Base-by-base conservation (phyloP, 1,284 basidiomycete genomes). In the Boletus subluridellus region DNA sequence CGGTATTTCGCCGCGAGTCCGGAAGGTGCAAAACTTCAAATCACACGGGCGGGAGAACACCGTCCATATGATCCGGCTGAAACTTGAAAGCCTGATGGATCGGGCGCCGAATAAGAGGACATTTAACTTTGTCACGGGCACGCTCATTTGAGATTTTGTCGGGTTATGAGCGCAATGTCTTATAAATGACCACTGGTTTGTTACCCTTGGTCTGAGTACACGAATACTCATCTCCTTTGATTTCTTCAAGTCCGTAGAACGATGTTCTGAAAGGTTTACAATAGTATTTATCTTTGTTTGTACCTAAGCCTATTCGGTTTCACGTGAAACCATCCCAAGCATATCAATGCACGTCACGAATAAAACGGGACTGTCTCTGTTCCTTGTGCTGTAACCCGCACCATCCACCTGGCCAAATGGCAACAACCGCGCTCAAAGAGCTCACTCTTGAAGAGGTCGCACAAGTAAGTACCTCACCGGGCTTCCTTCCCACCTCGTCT, bases 371-470 rank as follows among this genome's bases (percentile, higher is more conserved):
- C 42, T 17, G 38, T 38, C 55, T 38, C 46, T 7, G 28, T 38
- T 21, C 42, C 17, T 49, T 57, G 42, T 34, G 4, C 53, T 55
- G 34, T 38, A 28, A 35, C 48, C 39, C 26, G 8, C 17, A 49
- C 46, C 38, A 38, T 52, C 49, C 58, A 78, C n/a, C 11, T 10
- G 4, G 5, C n/a, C 26, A 41, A 44, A 65, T 80, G 78, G 68
- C 73, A 39, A 52, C 69, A 44, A 76, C 74, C 44, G 63, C 76
- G 49, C 75, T 75, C 62, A 74, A 62, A 51, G 66, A 73, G 53
- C 68, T 73, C 52, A 63, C 76, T 14, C 58, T 69, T 21, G 77
- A 81, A 52, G 78, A 81, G 58, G 72, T 81, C 46, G 68, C 72
- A 32, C 73, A 74, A 63, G 70, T 65, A 15, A 38, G 62, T 34